Conservation (phyloP, 768 basidiomycete species). For the Phlebiopsis flavidoalba region DNA sequence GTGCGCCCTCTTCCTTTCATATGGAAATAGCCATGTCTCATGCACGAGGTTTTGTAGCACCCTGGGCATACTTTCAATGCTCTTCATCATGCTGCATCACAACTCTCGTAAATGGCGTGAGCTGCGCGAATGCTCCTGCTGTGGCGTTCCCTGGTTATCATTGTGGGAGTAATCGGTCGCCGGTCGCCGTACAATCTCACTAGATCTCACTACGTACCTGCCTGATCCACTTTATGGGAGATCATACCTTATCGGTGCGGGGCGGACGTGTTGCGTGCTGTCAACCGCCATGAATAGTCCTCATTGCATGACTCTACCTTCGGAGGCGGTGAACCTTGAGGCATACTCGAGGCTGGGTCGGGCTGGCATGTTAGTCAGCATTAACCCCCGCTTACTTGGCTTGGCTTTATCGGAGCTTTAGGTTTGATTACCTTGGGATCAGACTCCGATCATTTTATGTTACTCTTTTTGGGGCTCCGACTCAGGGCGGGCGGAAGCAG, state of each 20-base stretch:
- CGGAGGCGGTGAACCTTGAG: not conserved
- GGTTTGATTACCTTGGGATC: not conserved
- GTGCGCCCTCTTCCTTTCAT: not conserved
- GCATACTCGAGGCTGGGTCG: not conserved
- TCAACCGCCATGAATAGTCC: not conserved
- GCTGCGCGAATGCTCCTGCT: not conserved
- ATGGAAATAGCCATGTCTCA: too few relatives aligned
- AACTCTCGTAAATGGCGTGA: not conserved
- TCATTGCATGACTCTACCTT: not conserved
- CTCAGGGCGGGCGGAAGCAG: not conserved
- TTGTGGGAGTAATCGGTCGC: not conserved
- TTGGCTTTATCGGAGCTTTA: not conserved
- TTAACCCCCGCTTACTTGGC: not conserved
- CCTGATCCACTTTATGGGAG: not conserved
- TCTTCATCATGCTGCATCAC: conserved; percentile 4
- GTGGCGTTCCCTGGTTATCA: not conserved
- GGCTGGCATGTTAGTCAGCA: not conserved
- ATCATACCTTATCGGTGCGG: not conserved
- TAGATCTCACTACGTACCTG: not conserved
- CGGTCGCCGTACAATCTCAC: not conserved
- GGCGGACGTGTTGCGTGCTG: not conserved
- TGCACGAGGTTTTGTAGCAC: not conserved
- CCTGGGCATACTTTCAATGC: conserved; percentile 11
- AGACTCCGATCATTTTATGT: not conserved
- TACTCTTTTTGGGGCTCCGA: not conserved